Base-by-base conservation (phyloP, 345 rosid genomes). In the Gossypium mustelinum region DNA sequence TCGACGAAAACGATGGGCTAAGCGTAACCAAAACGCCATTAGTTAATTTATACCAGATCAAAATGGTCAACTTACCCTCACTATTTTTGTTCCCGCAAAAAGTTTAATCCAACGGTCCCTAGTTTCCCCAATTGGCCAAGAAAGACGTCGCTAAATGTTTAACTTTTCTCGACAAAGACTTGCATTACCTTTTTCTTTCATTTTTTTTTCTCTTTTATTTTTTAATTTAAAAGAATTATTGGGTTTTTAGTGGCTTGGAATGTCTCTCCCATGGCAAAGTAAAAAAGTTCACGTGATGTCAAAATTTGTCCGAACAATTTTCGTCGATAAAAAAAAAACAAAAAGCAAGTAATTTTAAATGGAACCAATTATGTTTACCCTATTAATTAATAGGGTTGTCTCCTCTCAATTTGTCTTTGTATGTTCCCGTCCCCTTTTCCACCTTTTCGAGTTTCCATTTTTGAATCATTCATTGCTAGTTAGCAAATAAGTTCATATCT, bases 11-110 rank as follows among this genome's bases (percentile, higher is more conserved):
- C 85, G 82, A 78, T 74, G 20, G 29, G 60, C 10, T 13, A 77
- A 65, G 25, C 80, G 68, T 73, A 34, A 57, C 6, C 54, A 62
- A 78, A 78, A 85, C 85, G 84, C 82, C 80, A 81, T 47, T 1
- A 43, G 16, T 63, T 27, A 1, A 43, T 59, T 58, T 62, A 1
- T 11, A 3, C 29, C 47, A 78, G 41, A 34, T 59, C 22, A 68
- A 56, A 17, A 71, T 13, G 27, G 83, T 84, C 83, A 75, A 75
- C 76, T 10, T 18, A 81, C 55, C 11, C 52, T 81, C 78, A 14
- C 44, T 44, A 41, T 81, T 73, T 39, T 4, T 2, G 79, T 75
- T 65, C 82, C 84, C 79, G 56, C 41, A 9, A 14, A 22, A 29
- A 44, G 7, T 22, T 18, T 12, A 24, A 79, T 84, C 81, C 1